phyloP scores from a whole-genome alignment of 177 flowering plant genomes.

The Vitis hybrid region DNA sequence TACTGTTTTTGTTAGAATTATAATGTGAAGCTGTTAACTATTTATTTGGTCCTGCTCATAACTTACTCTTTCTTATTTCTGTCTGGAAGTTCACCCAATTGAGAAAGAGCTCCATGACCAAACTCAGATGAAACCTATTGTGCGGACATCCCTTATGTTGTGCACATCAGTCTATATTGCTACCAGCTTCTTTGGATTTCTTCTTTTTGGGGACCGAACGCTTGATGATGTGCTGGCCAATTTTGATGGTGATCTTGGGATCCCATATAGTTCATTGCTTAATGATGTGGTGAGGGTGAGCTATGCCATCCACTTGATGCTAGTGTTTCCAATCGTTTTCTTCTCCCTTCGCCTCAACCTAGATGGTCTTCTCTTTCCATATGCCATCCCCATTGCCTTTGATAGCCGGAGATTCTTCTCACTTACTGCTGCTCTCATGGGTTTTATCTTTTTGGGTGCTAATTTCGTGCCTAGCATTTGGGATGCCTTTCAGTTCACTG shows the following conservation, averaged over 20 bases:
- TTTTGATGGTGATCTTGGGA: constrained; percentile 75
- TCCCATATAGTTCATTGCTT: constrained; percentile 60
- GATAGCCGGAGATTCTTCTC: constrained; percentile 58
- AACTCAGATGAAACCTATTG: constrained; percentile 70
- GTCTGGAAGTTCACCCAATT: constrained; percentile 74
- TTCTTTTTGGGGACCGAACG: constrained; percentile 78
- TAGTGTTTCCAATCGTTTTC: constrained; percentile 89
- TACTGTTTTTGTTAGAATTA: neutral
- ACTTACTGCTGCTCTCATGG: constrained; percentile 58
- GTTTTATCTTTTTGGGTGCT: constrained; percentile 69
- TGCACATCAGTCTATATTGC: constrained; percentile 70
- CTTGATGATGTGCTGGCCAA: constrained; percentile 85
- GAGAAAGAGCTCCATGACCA: constrained; percentile 78
- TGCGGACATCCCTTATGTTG: constrained; percentile 53
- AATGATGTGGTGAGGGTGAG: constrained; percentile 77
- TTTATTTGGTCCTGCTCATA: neutral
- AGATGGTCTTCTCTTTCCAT: constrained; percentile 77
- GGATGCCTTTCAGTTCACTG: constrained; percentile 93
- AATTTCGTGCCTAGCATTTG: constrained; percentile 82
- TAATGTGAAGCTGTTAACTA: neutral
- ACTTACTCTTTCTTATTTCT: neutral
- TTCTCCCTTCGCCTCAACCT: constrained; percentile 84
- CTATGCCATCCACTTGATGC: constrained; percentile 86
- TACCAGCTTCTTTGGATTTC: constrained; percentile 81
- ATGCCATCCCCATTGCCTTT: constrained; percentile 50